Percentiles rank a stretch among this genome's conserved stretches.
phyloP scores from a whole-genome alignment of 345 rosid species.

The Lumnitzera littorea region DNA sequence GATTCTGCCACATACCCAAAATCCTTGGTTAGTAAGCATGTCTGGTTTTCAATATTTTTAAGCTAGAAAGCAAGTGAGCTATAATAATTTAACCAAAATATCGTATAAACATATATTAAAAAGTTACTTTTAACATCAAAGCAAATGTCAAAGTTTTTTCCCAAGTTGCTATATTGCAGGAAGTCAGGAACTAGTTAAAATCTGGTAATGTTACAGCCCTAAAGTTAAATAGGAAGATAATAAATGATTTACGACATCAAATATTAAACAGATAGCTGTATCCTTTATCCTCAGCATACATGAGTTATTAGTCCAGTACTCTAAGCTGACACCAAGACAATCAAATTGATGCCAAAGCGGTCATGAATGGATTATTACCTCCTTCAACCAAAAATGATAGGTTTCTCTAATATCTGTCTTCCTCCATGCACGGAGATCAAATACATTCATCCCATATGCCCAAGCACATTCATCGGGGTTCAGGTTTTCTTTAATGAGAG shows the following conservation, averaged over 20 bases:
- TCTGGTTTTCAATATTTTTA: slow-evolving; percentile 1
- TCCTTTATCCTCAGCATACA: not conserved
- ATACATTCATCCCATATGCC: slow-evolving; percentile 99
- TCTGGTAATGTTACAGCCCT: not conserved
- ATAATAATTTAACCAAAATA: no score
- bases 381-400: slow-evolving; percentile 93
- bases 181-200: not conserved
- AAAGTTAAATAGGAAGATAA: no score
- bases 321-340: not conserved
- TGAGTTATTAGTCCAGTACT: not conserved
- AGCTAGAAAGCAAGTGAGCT: not conserved
- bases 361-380: slow-evolving; percentile 35
- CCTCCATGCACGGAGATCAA: slow-evolving; percentile 90
- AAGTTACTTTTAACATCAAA: no score
- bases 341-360: not conserved
- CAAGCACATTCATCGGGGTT: slow-evolving; percentile 96
- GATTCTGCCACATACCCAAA: slow-evolving; percentile 49
- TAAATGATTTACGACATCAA: no score
- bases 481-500: slow-evolving; percentile 70
- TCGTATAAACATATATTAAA: no score
- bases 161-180: no score
- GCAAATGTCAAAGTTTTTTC: no score
- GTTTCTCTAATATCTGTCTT: slow-evolving; percentile 76
- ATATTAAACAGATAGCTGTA: no score
- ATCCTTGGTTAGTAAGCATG: slow-evolving; percentile 7